Evolutionary conservation across 164 flowering plant genomes (phyloP).

Genomic region (Chloranthus sessilifolius): DNA sequence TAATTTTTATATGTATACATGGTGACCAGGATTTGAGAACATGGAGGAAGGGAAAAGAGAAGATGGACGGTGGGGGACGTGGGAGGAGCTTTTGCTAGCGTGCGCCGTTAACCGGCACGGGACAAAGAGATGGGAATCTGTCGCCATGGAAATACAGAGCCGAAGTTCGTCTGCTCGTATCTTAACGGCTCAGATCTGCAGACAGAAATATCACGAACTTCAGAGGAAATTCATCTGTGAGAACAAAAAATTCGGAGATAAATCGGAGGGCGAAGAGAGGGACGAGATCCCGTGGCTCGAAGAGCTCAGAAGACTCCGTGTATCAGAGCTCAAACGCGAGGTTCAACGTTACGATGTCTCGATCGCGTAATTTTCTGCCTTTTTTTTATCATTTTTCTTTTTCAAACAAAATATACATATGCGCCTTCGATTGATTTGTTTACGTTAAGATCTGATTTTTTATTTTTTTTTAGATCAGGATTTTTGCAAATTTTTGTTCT

Average conservation of each 20-base stretch:
- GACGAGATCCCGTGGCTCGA: conserved; percentile 55
- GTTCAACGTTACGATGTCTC: conserved; percentile 60
- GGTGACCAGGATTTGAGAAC: background rate
- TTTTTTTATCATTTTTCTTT: conserved; percentile 1
- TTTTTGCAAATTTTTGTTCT: too few relatives aligned
- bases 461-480: too few relatives aligned
- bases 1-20: conserved; percentile 5
- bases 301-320: conserved; percentile 57
- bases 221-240: conserved; percentile 36
- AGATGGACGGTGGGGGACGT: conserved; percentile 54
- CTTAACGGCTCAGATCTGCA: conserved; percentile 43
- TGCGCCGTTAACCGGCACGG: conserved; percentile 87
- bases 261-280: background rate
- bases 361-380: conserved; percentile 45
- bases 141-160: conserved; percentile 56
- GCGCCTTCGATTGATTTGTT: too few relatives aligned
- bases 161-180: conserved; percentile 26
- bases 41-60: conserved; percentile 15
- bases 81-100: conserved; percentile 80
- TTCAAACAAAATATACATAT: too few relatives aligned
- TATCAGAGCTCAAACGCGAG: conserved; percentile 61
- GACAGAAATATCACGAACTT: conserved; percentile 48
- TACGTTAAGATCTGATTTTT: too few relatives aligned
- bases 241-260: background rate
- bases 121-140: conserved; percentile 55